phyloP scores from a whole-genome alignment of 140 eudicot genomes.

The Erigeron philadelphicus region DNA sequence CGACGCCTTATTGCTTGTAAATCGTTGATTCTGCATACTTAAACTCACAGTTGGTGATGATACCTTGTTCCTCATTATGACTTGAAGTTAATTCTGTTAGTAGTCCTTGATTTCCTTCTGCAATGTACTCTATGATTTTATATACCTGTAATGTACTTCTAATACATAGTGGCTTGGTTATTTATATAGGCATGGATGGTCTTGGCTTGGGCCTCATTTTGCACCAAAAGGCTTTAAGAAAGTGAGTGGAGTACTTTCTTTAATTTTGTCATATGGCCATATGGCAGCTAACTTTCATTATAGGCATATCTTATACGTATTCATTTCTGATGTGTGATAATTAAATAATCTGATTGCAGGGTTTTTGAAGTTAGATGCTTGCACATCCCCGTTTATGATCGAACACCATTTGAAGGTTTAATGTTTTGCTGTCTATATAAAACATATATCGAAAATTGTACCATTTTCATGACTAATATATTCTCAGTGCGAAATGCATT shows the following conservation, averaged over 20 bases:
- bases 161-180: slow-evolving; percentile 14
- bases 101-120: not conserved
- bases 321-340: slow-evolving; percentile 20
- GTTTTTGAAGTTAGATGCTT: slow-evolving; percentile 81
- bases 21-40: too few relatives aligned
- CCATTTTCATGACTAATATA: not conserved
- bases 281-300: slow-evolving; percentile 3
- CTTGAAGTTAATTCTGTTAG: not conserved
- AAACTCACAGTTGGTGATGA: not conserved
- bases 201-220: slow-evolving; percentile 80
- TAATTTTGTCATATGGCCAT: not conserved
- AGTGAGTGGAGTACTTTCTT: slow-evolving; percentile 40
- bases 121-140: not conserved
- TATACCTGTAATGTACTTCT: slow-evolving; percentile 1
- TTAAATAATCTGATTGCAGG: slow-evolving; percentile 45
- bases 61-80: not conserved
- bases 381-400: slow-evolving; percentile 83
- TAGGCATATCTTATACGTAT: not conserved
- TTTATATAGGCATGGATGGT: slow-evolving; percentile 79
- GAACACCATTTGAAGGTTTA: slow-evolving; percentile 84
- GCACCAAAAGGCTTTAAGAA: slow-evolving; percentile 84
- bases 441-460: not conserved
- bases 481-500: not conserved
- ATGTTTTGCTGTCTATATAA: slow-evolving; percentile 20
- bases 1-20: too few relatives aligned